phyloP scores from a whole-genome alignment of 1,284 basidiomycete species.

The Singerocomus inundabilis region DNA sequence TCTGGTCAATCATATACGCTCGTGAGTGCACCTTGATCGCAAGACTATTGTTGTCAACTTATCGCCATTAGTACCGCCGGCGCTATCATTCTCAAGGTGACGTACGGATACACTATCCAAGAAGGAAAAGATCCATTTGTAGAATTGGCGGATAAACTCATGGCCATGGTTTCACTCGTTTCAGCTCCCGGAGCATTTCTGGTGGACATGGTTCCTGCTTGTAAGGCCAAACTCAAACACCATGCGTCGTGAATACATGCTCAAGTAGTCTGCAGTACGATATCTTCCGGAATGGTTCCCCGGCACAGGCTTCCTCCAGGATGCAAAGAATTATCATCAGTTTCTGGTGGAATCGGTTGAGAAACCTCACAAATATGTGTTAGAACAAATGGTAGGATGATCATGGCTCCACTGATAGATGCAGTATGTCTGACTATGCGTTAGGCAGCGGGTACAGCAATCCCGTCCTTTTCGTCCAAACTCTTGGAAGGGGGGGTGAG shows the following conservation, averaged over 20 bases:
- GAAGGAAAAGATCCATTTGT: slow-evolving; percentile 31
- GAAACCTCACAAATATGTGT: slow-evolving; percentile 40
- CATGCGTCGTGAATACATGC: background rate
- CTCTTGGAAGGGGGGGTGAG: slow-evolving; percentile 10
- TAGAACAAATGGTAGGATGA: slow-evolving; percentile 40
- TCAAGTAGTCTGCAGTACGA: slow-evolving; percentile 31
- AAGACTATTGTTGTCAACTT: background rate
- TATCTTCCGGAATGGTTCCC: slow-evolving; percentile 51
- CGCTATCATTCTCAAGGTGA: slow-evolving; percentile 21
- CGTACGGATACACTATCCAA: slow-evolving; percentile 26
- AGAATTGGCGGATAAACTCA: slow-evolving; percentile 20
- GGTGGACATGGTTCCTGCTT: slow-evolving; percentile 31
- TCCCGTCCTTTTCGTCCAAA: slow-evolving; percentile 38
- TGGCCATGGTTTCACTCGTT: slow-evolving; percentile 13
- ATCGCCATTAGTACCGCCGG: slow-evolving; percentile 10
- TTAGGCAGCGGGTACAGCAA: slow-evolving; percentile 39
- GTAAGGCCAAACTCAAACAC: slow-evolving; percentile 12
- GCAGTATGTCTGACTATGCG: background rate
- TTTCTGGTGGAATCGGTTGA: slow-evolving; percentile 33
- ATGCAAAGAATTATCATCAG: slow-evolving; percentile 37
- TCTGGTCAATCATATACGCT: slow-evolving; percentile 20
- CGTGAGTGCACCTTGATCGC: slow-evolving; percentile 18
- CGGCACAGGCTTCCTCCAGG: slow-evolving; percentile 44
- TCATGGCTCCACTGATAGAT: background rate
- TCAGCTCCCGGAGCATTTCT: slow-evolving; percentile 26